A percentile compares a stretch with the other conserved stretches of the same genome.
phyloP scores from a whole-genome alignment of 345 rosid species.

The Brassica carinata region DNA sequence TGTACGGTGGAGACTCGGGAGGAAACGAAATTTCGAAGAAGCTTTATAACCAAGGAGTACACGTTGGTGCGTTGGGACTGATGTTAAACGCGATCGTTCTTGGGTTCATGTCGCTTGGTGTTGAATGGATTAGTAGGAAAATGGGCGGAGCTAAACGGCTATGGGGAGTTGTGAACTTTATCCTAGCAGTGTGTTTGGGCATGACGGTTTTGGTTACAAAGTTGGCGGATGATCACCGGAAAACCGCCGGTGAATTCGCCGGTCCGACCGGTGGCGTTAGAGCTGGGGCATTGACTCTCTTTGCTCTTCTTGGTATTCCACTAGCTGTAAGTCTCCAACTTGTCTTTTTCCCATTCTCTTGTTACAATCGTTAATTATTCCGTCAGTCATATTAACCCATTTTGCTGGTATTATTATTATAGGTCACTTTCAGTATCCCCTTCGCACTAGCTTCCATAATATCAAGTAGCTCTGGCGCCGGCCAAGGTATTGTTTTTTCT shows the following conservation, averaged over 20 bases:
- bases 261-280: not conserved
- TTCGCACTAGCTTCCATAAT: slow-evolving; percentile 33
- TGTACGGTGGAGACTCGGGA: not conserved
- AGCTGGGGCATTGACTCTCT: not conserved
- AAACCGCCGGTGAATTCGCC: not conserved
- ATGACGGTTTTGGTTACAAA: not conserved
- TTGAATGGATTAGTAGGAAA: not conserved
- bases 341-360: not conserved
- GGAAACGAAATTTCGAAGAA: not conserved
- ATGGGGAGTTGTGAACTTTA: not conserved
- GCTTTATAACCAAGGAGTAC: not conserved
- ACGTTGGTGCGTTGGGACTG: not conserved
- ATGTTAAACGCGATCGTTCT: not conserved
- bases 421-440: slow-evolving; percentile 33
- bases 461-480: slow-evolving; percentile 28
- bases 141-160: not conserved
- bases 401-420: not conserved
- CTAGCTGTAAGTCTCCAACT: not conserved
- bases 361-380: not conserved
- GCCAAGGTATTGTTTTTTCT: not conserved
- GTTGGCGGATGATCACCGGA: not conserved
- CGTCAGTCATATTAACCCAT: not conserved
- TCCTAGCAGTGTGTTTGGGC: not conserved
- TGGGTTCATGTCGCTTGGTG: not conserved
- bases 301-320: slow-evolving; percentile 1